phyloP scores from a whole-genome alignment of 169 alveolate species.

The Cryptosporidium baileyi region DNA sequence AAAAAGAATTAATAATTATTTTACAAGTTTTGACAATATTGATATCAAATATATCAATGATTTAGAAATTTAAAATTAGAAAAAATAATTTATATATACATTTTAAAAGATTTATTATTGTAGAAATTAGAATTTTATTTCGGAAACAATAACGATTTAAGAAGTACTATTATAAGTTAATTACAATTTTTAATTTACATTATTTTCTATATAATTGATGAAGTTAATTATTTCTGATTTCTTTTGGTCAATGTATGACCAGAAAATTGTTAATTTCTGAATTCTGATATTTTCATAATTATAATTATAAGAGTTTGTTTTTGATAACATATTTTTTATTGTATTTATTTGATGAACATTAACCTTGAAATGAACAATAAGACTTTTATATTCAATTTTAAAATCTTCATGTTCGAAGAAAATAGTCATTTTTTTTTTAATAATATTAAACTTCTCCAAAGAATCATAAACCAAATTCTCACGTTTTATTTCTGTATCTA shows the following conservation, averaged over 20 bases:
- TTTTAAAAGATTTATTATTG: no score
- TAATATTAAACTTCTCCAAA: not conserved
- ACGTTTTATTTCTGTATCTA: no score
- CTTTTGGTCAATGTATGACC: conserved; percentile 36
- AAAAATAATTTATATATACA: no score
- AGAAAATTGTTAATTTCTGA: not conserved
- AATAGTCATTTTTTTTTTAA: not conserved
- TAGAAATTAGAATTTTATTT: no score
- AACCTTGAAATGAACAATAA: not conserved
- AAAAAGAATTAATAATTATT: no score
- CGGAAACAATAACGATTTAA: no score
- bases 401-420: not conserved
- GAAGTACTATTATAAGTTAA: no score
- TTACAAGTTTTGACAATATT: no score
- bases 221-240: conserved; percentile 1
- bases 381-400: conserved; percentile 10
- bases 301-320: not conserved
- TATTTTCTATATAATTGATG: not conserved
- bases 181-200: not conserved
- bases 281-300: not conserved
- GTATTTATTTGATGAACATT: not conserved
- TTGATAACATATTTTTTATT: not conserved
- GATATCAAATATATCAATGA: no score
- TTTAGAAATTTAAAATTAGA: no score
- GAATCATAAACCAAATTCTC: no score